Conservation (phyloP, 1,284 basidiomycete species). For the Violaceomyces palustris region DNA sequence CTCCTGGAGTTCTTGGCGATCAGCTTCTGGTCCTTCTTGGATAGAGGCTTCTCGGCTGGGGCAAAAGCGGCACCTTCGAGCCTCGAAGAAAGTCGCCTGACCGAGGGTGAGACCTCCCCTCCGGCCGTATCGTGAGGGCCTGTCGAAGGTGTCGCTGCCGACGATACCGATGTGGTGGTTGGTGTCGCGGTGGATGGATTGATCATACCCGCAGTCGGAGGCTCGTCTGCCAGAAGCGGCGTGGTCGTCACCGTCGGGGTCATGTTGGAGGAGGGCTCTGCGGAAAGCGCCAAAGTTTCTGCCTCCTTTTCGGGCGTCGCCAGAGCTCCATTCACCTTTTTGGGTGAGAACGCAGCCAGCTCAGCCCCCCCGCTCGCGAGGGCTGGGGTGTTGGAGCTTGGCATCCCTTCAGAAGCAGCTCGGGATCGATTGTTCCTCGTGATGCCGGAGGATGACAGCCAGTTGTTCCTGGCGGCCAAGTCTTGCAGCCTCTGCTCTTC, state of each 20-base stretch:
- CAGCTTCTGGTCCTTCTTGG: constrained; percentile 30
- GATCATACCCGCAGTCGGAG: no score
- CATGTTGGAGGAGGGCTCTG: constrained; percentile 3
- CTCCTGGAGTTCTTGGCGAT: constrained; percentile 18
- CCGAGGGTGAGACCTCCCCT: constrained; percentile 2
- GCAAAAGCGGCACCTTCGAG: constrained; percentile 9
- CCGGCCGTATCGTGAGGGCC: constrained; percentile 2
- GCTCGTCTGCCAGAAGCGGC: background rate
- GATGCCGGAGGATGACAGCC: constrained; percentile 17
- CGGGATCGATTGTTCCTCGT: constrained; percentile 15
- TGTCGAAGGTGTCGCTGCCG: background rate
- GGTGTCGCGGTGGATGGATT: background rate
- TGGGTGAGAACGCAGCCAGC: no score
- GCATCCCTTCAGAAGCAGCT: constrained; percentile 24
- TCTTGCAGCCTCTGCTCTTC: constrained; percentile 9
- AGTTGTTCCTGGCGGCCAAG: constrained; percentile 11
- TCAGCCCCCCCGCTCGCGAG: no score
- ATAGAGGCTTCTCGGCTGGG: constrained; percentile 24
- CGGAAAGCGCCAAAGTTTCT: constrained; percentile 4
- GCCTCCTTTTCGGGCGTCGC: no score
- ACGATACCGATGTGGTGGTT: background rate
- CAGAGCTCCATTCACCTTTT: no score
- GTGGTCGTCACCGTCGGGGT: background rate
- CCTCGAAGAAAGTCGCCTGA: background rate
- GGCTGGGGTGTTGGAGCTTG: constrained; percentile 6